phyloP scores from a whole-genome alignment of 2,329 filamentous ascomycete species.

The Coniochaeta ligniaria region DNA sequence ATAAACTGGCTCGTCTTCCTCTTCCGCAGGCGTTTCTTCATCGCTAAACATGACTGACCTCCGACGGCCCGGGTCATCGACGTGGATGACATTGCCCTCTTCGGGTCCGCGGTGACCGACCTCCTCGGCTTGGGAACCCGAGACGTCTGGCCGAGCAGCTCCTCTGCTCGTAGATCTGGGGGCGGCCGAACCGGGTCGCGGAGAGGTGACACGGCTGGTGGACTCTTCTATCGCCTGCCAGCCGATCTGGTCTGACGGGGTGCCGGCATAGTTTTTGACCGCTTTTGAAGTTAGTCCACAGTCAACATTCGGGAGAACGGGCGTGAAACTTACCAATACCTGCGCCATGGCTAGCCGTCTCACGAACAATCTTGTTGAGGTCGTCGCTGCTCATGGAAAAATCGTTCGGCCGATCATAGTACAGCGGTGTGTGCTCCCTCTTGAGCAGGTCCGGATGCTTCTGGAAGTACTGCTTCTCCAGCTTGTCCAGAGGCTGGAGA shows the following conservation, averaged over 20 bases:
- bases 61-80: slow-evolving; percentile 57
- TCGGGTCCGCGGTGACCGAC: slow-evolving; percentile 32
- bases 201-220: slow-evolving; percentile 29
- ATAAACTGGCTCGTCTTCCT: slow-evolving; percentile 54
- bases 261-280: slow-evolving; percentile 56
- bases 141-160: slow-evolving; percentile 17
- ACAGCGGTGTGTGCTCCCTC: slow-evolving; percentile 59
- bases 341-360: slow-evolving; percentile 51
- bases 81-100: slow-evolving; percentile 60
- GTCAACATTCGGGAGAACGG: slow-evolving; percentile 15
- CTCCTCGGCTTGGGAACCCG: slow-evolving; percentile 19
- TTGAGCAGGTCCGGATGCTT: slow-evolving; percentile 79
- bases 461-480: slow-evolving; percentile 86
- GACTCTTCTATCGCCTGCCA: slow-evolving; percentile 85
- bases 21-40: slow-evolving; percentile 37
- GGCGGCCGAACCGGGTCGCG: slow-evolving; percentile 59
- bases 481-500: slow-evolving; percentile 65
- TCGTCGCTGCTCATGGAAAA: slow-evolving; percentile 86
- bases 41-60: slow-evolving; percentile 37
- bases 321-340: slow-evolving; percentile 37
- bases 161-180: slow-evolving; percentile 28
- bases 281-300: slow-evolving; percentile 40
- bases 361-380: slow-evolving; percentile 80
- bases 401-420: slow-evolving; percentile 54
- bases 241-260: slow-evolving; percentile 84